Evolutionary conservation across 2,329 filamentous ascomycete species (phyloP).

Genomic region (Coleophoma crateriformis): DNA sequence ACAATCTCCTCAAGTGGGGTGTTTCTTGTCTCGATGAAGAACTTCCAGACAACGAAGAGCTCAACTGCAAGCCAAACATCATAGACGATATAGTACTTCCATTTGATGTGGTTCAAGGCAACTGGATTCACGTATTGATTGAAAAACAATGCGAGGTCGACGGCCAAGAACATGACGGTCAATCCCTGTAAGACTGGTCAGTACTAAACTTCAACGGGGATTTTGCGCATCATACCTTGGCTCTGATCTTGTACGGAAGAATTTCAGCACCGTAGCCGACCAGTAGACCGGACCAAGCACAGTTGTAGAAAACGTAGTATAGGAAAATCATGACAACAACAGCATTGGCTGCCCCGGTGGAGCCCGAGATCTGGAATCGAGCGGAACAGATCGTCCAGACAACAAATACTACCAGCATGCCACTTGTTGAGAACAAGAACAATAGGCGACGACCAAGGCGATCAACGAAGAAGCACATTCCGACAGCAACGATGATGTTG

Average conservation of each 20-base stretch:
- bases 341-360: slow-evolving; percentile 13
- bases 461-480: slow-evolving; percentile 24
- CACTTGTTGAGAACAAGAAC: slow-evolving; percentile 17
- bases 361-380: slow-evolving; percentile 8
- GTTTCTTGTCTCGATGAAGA: slow-evolving; percentile 34
- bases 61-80: slow-evolving; percentile 25
- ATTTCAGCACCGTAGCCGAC: slow-evolving; percentile 21
- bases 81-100: slow-evolving; percentile 37
- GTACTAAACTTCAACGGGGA: not conserved
- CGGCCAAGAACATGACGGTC: slow-evolving; percentile 34
- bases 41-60: slow-evolving; percentile 15
- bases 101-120: slow-evolving; percentile 28
- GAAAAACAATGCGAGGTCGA: slow-evolving; percentile 36
- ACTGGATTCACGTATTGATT: slow-evolving; percentile 33
- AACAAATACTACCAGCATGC: slow-evolving; percentile 24
- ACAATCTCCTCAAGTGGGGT: slow-evolving; percentile 37
- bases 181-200: slow-evolving; percentile 14
- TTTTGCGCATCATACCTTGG: slow-evolving; percentile 16
- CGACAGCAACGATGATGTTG: slow-evolving; percentile 14
- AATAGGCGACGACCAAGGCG: slow-evolving; percentile 20
- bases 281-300: slow-evolving; percentile 21
- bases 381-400: slow-evolving; percentile 22
- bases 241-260: slow-evolving; percentile 21
- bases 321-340: slow-evolving; percentile 42
- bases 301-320: slow-evolving; percentile 37